Evolutionary conservation across 345 rosid genomes (phyloP).

Genomic region (Populus ilicifolia): DNA sequence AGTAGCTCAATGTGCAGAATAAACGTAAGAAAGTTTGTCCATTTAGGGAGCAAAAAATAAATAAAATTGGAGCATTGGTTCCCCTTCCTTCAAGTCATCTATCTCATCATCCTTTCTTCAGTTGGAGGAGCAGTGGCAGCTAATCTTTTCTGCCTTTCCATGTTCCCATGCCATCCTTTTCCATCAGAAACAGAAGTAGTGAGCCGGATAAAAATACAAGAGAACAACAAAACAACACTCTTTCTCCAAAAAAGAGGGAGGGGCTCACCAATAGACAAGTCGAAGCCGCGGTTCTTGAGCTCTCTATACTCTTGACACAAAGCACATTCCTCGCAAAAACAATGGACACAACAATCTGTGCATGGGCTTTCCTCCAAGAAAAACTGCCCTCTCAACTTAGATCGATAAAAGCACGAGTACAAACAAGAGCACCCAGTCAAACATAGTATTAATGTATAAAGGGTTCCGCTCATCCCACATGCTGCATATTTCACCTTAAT

Average conservation of each 20-base stretch:
- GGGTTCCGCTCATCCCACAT: slow-evolving; percentile 47
- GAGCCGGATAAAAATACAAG: background rate
- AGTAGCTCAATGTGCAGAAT: background rate
- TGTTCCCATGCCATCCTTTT: slow-evolving; percentile 72
- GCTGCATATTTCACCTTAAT: slow-evolving; percentile 27
- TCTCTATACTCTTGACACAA: slow-evolving; percentile 62
- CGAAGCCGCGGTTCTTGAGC: slow-evolving; percentile 53
- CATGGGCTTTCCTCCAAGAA: slow-evolving; percentile 46
- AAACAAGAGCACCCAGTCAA: slow-evolving; percentile 47
- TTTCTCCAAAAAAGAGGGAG: background rate
- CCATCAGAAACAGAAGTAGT: background rate
- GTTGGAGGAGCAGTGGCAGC: slow-evolving; percentile 36
- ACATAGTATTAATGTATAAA: slow-evolving; percentile 33
- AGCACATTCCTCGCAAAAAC: slow-evolving; percentile 56
- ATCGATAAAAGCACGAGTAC: slow-evolving; percentile 57
- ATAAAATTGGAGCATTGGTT: background rate
- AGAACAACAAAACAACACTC: no score
- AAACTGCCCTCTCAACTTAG: slow-evolving; percentile 61
- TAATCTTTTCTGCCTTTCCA: slow-evolving; percentile 45
- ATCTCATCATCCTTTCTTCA: slow-evolving; percentile 42
- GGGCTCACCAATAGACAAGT: slow-evolving; percentile 38
- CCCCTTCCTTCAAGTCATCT: background rate
- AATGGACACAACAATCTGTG: slow-evolving; percentile 49
- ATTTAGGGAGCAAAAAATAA: background rate
- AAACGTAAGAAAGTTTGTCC: background rate